These are phyloP conservation scores for Stephania yunnanensis DNA, from an alignment of 164 flowering plant genomes.

Conservation along the genomic window DNA sequence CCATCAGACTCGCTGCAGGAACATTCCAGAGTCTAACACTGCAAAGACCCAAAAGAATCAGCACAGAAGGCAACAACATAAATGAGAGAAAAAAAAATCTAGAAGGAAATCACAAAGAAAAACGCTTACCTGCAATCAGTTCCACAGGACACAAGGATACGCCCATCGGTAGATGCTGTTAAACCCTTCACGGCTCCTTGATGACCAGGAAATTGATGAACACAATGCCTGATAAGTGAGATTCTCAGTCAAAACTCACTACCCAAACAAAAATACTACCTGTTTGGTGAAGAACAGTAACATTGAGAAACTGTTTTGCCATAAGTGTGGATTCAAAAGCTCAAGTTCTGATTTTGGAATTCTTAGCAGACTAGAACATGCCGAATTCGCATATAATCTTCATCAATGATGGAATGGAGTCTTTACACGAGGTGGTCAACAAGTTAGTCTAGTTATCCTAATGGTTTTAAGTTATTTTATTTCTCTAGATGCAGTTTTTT, in stretches of 20 bases:
- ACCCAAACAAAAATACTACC: conserved; percentile 1
- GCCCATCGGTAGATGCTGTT: conserved; percentile 92
- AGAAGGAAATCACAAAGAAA: not conserved
- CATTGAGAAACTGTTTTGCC: too few relatives aligned
- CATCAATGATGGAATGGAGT: too few relatives aligned
- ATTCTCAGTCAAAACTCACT: conserved; percentile 5
- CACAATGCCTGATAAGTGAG: conserved; percentile 48
- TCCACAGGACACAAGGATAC: conserved; percentile 81
- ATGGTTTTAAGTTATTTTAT: too few relatives aligned
- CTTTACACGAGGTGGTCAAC: too few relatives aligned
- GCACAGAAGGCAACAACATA: not conserved
- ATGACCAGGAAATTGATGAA: conserved; percentile 85
- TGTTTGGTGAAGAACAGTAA: not conserved
- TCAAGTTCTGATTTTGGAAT: too few relatives aligned
- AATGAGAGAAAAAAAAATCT: not conserved
- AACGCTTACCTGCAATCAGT: conserved; percentile 78
- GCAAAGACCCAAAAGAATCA: conserved; percentile 16
- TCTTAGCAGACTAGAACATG: too few relatives aligned
- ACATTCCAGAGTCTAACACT: conserved; percentile 94
- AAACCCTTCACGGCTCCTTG: conserved; percentile 84
- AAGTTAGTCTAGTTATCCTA: too few relatives aligned
- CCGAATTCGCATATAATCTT: too few relatives aligned
- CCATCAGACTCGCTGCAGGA: conserved; percentile 44
- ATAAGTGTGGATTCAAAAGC: too few relatives aligned
- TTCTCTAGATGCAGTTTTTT: too few relatives aligned